Conservation (phyloP, 2,329 filamentous ascomycete species). For the Thelonectria rubi region DNA sequence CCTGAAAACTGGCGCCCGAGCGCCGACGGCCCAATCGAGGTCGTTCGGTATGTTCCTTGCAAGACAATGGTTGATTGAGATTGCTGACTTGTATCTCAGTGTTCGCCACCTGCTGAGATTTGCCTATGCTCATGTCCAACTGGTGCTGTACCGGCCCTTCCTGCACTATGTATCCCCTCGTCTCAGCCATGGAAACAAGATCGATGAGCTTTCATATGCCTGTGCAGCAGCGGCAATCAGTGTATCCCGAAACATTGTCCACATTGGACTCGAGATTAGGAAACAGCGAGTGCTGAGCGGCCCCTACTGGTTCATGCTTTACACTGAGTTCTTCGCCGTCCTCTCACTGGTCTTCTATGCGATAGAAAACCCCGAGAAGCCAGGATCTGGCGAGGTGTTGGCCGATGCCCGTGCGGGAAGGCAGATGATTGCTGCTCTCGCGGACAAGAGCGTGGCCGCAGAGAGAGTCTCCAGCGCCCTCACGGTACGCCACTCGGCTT, state of each 20-base stretch:
- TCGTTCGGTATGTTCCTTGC: constrained; percentile 71
- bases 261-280: constrained; percentile 81
- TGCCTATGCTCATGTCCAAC: constrained; percentile 83
- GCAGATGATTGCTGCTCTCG: constrained; percentile 80
- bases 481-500: constrained; percentile 62
- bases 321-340: constrained; percentile 84
- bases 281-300: constrained; percentile 79
- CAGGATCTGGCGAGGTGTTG: constrained; percentile 79
- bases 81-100: constrained; percentile 44
- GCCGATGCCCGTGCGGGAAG: constrained; percentile 86
- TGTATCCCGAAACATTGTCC: constrained; percentile 77
- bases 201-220: constrained; percentile 82
- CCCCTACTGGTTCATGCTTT: constrained; percentile 88
- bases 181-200: constrained; percentile 61
- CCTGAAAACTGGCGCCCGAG: constrained; percentile 83
- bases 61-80: background rate
- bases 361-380: constrained; percentile 80
- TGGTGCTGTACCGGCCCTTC: constrained; percentile 84
- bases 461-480: constrained; percentile 84
- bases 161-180: constrained; percentile 81
- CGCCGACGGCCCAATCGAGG: constrained; percentile 76
- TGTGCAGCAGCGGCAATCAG: constrained; percentile 71
- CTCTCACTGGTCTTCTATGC: constrained; percentile 83
- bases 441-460: constrained; percentile 86
- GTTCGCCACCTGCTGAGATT: constrained; percentile 81